Conservation (phyloP, 805 yeast genomes). For the Kazachstania viticola region DNA sequence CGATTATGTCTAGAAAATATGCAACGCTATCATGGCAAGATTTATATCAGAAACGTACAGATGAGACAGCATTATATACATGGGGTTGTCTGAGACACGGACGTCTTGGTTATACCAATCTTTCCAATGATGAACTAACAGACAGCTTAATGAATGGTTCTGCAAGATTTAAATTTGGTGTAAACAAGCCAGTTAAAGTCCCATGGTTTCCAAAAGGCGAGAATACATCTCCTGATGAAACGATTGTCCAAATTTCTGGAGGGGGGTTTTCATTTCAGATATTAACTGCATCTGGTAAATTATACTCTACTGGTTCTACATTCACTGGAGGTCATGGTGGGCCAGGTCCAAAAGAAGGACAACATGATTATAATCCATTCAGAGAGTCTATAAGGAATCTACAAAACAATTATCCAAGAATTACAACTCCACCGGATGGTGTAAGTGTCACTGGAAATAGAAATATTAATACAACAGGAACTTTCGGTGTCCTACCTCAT, state of each 20-base stretch:
- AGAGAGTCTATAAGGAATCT: conserved; percentile 15
- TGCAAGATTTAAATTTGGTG: conserved; percentile 19
- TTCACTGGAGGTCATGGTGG: conserved; percentile 32
- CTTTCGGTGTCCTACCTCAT: conserved; percentile 1
- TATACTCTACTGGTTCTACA: conserved; percentile 42
- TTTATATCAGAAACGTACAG: conserved; percentile 14
- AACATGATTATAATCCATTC: conserved; percentile 27
- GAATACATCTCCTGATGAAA: conserved; percentile 8
- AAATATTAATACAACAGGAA: conserved; percentile 16
- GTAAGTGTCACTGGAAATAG: conserved; percentile 1
- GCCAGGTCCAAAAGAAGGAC: conserved; percentile 30
- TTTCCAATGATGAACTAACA: conserved; percentile 12
- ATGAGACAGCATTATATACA: conserved; percentile 16
- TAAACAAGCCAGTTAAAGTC: conserved; percentile 20
- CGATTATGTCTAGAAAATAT: conserved; percentile 11
- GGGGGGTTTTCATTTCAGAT: conserved; percentile 59
- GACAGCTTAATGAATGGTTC: conserved; percentile 12
- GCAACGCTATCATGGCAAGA: conserved; percentile 18
- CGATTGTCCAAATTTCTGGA: conserved; percentile 32
- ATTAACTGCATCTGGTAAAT: conserved; percentile 41
- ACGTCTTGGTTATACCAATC: conserved; percentile 22
- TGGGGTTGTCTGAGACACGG: conserved; percentile 27
- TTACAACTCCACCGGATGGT: conserved; percentile 9
- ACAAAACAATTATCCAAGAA: conserved; percentile 15
- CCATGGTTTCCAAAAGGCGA: conserved; percentile 20